Evolutionary conservation across 441 rosid species (phyloP), one percentile per base, ranked within the genome.

Genomic region (Gossypium trilobum): DNA sequence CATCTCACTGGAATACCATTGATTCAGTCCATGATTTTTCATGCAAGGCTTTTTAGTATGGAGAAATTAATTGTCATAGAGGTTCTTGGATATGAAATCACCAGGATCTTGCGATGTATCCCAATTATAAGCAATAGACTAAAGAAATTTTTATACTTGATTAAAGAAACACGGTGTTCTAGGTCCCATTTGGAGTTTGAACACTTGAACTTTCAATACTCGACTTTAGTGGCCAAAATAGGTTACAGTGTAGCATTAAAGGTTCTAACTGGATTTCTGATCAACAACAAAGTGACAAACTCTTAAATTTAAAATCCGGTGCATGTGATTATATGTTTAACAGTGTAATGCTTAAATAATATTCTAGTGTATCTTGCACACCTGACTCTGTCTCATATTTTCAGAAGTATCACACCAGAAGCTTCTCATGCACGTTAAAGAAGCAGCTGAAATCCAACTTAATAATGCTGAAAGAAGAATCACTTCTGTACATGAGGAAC

Each of bases 321-420:
- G 25, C 9, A 68, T 50, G 39, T 33, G 1, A 44, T 50, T 51
- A 50, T 25, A 68, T 68, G 5, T 51, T 68, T 51, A 44, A 68
- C 39, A 46, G 56, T 66, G 13, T 29, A 19, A 60, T 55, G 22
- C 33, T 16, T 50, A 2, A 52, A 50, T 31, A n/a, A 3, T 51
- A 9, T 29, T 27, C 52, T 29, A n/a, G 44, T 11, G 20, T 33
- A 9, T 70, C 5, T 19, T 29, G n/a, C 7, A 16, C 14, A 17
- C 46, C 57, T 17, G 61, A 73, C 22, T 73, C 42, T 36, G 42
- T 23, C 67, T 71, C 19, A 2, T n/a, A 64, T 66, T 55, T 68
- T 39, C 93, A 92, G 99, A 82, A 82, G 80, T 83, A 29, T 79
- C 89, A 20, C 89, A 89, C 78, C 86, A 84, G 74, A 89, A 86